Evolutionary conservation across 805 yeast genomes (phyloP).

Genomic region (Lachancea lanzarotensis): DNA sequence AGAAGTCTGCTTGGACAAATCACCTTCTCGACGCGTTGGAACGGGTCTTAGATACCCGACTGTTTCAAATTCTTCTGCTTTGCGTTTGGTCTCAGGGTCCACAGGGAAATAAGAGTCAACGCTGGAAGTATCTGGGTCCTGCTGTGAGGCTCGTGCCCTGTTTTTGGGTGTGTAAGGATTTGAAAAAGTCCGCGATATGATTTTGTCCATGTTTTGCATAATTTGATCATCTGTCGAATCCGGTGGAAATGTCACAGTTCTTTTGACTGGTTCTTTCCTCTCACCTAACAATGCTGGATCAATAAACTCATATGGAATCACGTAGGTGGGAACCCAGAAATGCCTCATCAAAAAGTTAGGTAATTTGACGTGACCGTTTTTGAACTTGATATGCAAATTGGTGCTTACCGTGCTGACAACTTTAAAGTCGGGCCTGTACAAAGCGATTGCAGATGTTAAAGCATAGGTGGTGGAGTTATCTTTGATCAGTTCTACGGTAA

Average conservation of each 20-base stretch:
- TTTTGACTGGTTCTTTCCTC: constrained; percentile 1
- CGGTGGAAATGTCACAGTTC: background rate
- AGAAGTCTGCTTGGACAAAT: constrained; percentile 9
- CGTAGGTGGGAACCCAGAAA: constrained; percentile 24
- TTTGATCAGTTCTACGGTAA: constrained; percentile 30
- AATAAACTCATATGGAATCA: constrained; percentile 31
- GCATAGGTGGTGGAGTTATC: constrained; percentile 21
- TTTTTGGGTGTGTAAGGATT: constrained; percentile 21
- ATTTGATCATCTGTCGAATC: constrained; percentile 5
- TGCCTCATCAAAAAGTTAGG: constrained; percentile 30
- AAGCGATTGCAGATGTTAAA: constrained; percentile 18
- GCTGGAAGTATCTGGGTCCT: constrained; percentile 14
- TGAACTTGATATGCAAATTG: constrained; percentile 32
- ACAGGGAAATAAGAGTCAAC: constrained; percentile 25
- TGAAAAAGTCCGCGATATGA: constrained; percentile 16
- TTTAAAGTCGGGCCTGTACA: constrained; percentile 29
- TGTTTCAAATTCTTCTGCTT: constrained; percentile 23
- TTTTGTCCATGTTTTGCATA: constrained; percentile 12
- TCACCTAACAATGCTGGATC: constrained; percentile 24
- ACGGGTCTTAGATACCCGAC: constrained; percentile 27
- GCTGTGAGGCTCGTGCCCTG: constrained; percentile 3
- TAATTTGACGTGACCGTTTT: constrained; percentile 30
- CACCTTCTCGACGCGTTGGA: constrained; percentile 16
- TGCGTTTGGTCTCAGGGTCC: constrained; percentile 19
- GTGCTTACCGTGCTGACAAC: constrained; percentile 31